Evolutionary conservation across 140 eudicot genomes (phyloP).

Genomic region (Erigeron philadelphicus): DNA sequence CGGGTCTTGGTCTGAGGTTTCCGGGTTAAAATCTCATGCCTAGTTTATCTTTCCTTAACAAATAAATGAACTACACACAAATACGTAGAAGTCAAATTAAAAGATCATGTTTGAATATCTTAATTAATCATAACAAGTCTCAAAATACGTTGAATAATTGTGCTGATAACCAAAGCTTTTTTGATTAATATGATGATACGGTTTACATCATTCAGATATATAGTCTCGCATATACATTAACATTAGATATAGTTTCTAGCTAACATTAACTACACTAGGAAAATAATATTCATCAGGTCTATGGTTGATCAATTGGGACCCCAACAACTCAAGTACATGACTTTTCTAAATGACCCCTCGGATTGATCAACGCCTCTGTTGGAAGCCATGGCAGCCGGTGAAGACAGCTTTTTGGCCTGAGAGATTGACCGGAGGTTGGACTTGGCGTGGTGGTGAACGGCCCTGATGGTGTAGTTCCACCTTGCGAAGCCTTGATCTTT

Average conservation of each 20-base stretch:
- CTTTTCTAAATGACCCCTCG: constrained; percentile 44
- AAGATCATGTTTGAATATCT: too few species aligned
- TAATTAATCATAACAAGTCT: too few species aligned
- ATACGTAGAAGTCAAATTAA: not conserved
- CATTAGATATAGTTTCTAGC: not conserved
- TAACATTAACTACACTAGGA: not conserved
- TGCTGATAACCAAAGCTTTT: too few species aligned
- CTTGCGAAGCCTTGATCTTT: constrained; percentile 52
- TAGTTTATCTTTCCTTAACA: too few species aligned
- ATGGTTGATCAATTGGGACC: constrained; percentile 35
- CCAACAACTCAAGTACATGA: constrained; percentile 53
- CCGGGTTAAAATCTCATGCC: too few species aligned
- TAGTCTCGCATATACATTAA: not conserved
- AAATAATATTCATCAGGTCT: too few species aligned
- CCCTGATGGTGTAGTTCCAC: constrained; percentile 49
- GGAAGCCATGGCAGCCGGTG: constrained; percentile 26
- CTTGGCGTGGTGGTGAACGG: constrained; percentile 50
- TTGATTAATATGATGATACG: too few species aligned
- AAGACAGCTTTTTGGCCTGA: constrained; percentile 32
- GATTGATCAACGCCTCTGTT: constrained; percentile 20
- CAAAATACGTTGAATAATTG: too few species aligned
- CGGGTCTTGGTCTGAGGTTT: too few species aligned
- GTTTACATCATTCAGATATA: not conserved
- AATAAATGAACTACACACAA: not conserved
- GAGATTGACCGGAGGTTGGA: constrained; percentile 33